A percentile compares a stretch with the other conserved stretches of the same genome.
Conservation (phyloP, 129 eudicot species). For the Dittrichia graveolens region DNA sequence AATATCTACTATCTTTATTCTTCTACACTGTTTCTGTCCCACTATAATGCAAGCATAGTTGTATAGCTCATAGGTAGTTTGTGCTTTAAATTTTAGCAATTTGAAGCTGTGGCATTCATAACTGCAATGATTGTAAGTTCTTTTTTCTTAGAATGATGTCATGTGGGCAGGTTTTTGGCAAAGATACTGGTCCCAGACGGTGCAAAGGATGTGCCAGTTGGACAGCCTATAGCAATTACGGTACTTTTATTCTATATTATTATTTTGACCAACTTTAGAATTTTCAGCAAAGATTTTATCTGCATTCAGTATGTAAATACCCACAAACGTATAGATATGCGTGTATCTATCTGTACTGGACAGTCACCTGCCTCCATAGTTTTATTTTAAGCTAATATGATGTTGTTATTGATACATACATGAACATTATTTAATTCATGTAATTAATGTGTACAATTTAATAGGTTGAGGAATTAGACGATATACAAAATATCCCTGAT, state of each 20-base stretch:
- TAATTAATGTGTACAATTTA: constrained; percentile 4
- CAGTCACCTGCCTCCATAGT: not conserved
- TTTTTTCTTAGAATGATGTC: constrained; percentile 18
- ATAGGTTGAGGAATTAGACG: constrained; percentile 78
- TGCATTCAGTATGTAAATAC: constrained; percentile 3
- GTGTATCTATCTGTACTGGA: not conserved
- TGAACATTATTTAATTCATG: constrained; percentile 12
- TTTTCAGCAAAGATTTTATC: not conserved
- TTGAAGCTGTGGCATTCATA: not conserved
- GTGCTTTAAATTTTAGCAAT: not conserved
- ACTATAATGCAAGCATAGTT: not conserved
- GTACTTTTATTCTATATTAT: constrained; percentile 38
- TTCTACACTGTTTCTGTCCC: not conserved
- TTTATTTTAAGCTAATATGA: not conserved
- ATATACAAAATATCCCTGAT: constrained; percentile 70
- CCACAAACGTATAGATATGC: not conserved
- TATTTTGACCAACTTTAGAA: constrained; percentile 10
- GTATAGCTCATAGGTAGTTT: constrained; percentile 17
- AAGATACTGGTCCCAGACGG: constrained; percentile 89
- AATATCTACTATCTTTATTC: not conserved
- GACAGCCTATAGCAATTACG: constrained; percentile 93
- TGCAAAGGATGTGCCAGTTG: constrained; percentile 92
- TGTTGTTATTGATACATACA: not conserved
- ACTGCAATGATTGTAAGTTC: not conserved
- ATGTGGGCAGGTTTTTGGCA: constrained; percentile 68